Conservation (phyloP, 176 grass and related monocot genomes). For the Aegilops longissima region DNA sequence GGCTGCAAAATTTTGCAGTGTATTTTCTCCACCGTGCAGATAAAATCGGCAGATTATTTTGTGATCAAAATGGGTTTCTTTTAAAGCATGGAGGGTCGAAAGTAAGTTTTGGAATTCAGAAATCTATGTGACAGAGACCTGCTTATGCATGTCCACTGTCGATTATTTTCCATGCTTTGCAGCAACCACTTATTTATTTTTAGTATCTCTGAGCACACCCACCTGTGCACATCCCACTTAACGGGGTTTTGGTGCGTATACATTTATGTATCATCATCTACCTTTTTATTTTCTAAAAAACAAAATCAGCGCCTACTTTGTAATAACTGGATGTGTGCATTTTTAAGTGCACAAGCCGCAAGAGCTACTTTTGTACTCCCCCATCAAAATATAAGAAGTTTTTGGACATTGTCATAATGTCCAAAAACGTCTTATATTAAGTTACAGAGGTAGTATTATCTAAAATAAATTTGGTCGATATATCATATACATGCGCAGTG, state of each 20-base stretch:
- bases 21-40: conserved; percentile 25
- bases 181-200: background rate
- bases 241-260: background rate
- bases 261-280: conserved; percentile 11
- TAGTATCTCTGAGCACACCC: conserved; percentile 9
- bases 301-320: too few species aligned
- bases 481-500: too few species aligned
- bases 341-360: background rate
- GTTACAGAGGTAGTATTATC: too few species aligned
- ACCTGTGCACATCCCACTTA: conserved; percentile 36
- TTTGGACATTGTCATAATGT: too few species aligned
- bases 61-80: background rate
- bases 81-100: background rate
- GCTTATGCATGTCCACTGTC: background rate
- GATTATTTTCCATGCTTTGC: background rate
- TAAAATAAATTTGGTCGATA: too few species aligned
- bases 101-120: conserved; percentile 12
- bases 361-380: too few species aligned
- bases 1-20: background rate
- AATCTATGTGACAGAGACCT: conserved; percentile 13
- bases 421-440: too few species aligned
- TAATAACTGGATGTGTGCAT: background rate
- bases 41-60: conserved; percentile 25
- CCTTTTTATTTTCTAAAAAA: background rate
- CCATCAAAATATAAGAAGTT: too few species aligned